Percentiles rank a stretch among this genome's conserved stretches.
Conservation (phyloP, 495 filamentous ascomycete genomes). For the Thozetella sp. region DNA sequence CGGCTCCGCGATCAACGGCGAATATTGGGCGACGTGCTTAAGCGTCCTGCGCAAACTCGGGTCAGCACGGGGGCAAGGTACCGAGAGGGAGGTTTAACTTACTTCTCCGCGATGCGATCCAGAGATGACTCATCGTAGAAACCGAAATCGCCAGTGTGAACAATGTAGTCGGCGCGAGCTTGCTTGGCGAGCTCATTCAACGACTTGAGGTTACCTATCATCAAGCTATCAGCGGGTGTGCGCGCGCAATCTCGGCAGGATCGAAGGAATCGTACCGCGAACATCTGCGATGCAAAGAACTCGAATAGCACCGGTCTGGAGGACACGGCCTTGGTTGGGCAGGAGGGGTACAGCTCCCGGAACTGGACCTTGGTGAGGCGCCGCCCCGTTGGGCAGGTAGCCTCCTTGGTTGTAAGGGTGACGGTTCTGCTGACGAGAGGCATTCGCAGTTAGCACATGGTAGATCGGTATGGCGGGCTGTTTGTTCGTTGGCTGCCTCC, state of each 20-base stretch:
- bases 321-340: conserved; percentile 64
- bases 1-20: conserved; percentile 84
- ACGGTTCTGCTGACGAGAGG: conserved; percentile 35
- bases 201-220: conserved; percentile 85
- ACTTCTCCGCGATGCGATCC: conserved; percentile 99
- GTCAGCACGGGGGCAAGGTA: conserved; percentile 13
- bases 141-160: conserved; percentile 98
- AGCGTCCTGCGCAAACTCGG: conserved; percentile 71
- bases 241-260: neutral
- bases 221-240: conserved; percentile 13
- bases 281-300: conserved; percentile 98
- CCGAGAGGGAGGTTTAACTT: conserved; percentile 34
- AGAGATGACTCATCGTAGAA: conserved; percentile 98
- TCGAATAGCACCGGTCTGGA: conserved; percentile 82
- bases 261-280: conserved; percentile 65
- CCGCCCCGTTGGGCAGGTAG: conserved; percentile 57
- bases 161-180: conserved; percentile 91
- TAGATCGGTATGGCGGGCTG: neutral
- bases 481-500: neutral
- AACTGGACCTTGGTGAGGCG: conserved; percentile 41
- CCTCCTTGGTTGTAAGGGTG: conserved; percentile 41
- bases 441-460: conserved; percentile 22
- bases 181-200: conserved; percentile 94
- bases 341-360: conserved; percentile 57
- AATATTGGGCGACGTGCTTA: conserved; percentile 98